These are phyloP conservation scores for Coemansia asiatica DNA, from an alignment of 192 early-diverging fungal species.

Conservation along the genomic window DNA sequence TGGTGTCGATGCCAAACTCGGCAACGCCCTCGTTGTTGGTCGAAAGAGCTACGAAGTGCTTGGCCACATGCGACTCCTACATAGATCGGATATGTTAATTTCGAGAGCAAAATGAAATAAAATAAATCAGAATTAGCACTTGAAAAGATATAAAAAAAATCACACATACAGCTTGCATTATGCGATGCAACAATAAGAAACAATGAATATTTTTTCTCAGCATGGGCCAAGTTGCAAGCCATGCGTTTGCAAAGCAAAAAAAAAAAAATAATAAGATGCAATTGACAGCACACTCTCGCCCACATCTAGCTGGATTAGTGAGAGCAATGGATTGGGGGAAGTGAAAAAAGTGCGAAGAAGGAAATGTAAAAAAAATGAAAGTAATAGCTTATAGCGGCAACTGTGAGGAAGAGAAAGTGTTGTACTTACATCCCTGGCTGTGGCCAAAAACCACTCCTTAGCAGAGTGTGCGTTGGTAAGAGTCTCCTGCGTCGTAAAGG, in stretches of 20 bases:
- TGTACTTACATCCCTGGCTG: constrained; percentile 71
- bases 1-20: constrained; percentile 89
- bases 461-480: constrained; percentile 95
- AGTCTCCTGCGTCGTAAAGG: constrained; percentile 98
- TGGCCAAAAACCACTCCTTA: constrained; percentile 87
- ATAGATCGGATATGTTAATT: neutral
- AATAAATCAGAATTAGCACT: too few relatives aligned
- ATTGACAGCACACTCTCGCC: too few relatives aligned
- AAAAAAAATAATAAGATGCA: neutral
- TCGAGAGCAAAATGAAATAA: too few relatives aligned
- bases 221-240: too few relatives aligned
- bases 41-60: constrained; percentile 98
- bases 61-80: constrained; percentile 81
- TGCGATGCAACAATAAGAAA: too few relatives aligned
- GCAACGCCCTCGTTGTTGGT: constrained; percentile 89
- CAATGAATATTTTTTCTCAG: too few relatives aligned
- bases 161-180: too few relatives aligned
- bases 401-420: neutral
- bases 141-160: too few relatives aligned
- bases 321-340: neutral
- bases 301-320: too few relatives aligned
- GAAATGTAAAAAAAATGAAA: neutral
- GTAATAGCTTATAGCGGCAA: neutral
- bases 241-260: too few relatives aligned
- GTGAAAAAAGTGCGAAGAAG: neutral